Evolutionary conservation across 352 stramenopile genomes (phyloP).

Genomic region (Pilasporangium apinafurcum): DNA sequence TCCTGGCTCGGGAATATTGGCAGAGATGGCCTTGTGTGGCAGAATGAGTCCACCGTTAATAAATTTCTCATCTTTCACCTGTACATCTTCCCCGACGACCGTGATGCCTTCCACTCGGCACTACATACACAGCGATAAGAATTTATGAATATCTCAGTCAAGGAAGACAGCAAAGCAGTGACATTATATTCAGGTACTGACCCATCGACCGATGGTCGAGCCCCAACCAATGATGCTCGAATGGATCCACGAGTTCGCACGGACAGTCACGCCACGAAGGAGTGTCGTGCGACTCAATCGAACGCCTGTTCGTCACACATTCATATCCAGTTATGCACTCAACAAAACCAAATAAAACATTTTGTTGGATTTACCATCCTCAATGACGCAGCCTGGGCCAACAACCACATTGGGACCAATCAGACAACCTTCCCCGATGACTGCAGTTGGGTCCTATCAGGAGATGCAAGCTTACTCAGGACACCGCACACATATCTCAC

Average conservation of each 20-base stretch:
- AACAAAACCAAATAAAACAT: not conserved
- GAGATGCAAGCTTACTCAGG: not conserved
- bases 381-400: slow-evolving; percentile 75
- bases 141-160: not conserved
- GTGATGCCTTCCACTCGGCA: slow-evolving; percentile 82
- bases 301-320: slow-evolving; percentile 30
- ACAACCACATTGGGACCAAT: slow-evolving; percentile 86
- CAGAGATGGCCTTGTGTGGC: slow-evolving; percentile 84
- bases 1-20: slow-evolving; percentile 76
- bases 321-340: not conserved
- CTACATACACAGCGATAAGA: slow-evolving; percentile 14
- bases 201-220: slow-evolving; percentile 81
- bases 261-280: slow-evolving; percentile 67
- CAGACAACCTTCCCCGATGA: slow-evolving; percentile 70
- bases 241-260: slow-evolving; percentile 79
- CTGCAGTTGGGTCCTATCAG: slow-evolving; percentile 54
- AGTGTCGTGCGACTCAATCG: slow-evolving; percentile 79
- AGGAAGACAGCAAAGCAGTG: not conserved
- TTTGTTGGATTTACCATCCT: too few relatives aligned
- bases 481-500: not conserved
- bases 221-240: slow-evolving; percentile 89
- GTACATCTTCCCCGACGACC: slow-evolving; percentile 83
- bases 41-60: slow-evolving; percentile 87
- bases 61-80: slow-evolving; percentile 86
- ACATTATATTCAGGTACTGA: slow-evolving; percentile 12